phyloP scores from a whole-genome alignment of 257 asterid species.

The Solanum tacnaense region DNA sequence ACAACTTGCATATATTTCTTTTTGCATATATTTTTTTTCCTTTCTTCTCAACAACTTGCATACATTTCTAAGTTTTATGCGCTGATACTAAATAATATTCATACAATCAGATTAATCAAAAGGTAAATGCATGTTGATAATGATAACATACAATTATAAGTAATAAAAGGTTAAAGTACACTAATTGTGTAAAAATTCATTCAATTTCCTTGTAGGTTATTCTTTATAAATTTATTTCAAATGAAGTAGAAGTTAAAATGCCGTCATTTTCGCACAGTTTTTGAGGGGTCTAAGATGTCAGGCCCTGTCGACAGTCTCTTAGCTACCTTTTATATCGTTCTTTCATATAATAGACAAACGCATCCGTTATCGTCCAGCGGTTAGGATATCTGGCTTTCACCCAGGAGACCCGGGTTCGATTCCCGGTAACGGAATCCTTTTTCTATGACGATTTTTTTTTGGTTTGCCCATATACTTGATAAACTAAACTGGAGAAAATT shows the following conservation, averaged over 20 bases:
- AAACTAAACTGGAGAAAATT: background rate
- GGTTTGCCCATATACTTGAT: background rate
- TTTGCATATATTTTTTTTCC: background rate
- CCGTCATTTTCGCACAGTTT: background rate
- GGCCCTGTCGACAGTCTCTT: background rate
- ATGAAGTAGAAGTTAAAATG: background rate
- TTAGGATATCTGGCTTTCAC: constrained; percentile 99
- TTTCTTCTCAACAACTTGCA: background rate
- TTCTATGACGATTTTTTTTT: too few relatives aligned
- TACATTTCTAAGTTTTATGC: background rate
- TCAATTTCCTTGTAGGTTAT: background rate
- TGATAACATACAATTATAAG: background rate
- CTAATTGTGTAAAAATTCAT: background rate
- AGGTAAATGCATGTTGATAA: background rate
- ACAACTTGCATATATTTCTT: background rate
- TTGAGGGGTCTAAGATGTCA: background rate
- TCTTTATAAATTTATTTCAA: background rate
- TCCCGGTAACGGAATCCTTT: constrained; percentile 70
- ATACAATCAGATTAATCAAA: background rate
- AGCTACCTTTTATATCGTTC: background rate
- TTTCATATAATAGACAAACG: background rate
- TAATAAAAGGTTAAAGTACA: background rate
- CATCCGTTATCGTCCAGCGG: constrained; percentile 87
- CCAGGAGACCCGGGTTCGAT: constrained; percentile 97
- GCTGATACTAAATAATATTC: background rate